Evolutionary conservation across 768 basidiomycete genomes (phyloP), one percentile per base, ranked within the genome.

Genomic region (Phaeolepiota aurea): DNA sequence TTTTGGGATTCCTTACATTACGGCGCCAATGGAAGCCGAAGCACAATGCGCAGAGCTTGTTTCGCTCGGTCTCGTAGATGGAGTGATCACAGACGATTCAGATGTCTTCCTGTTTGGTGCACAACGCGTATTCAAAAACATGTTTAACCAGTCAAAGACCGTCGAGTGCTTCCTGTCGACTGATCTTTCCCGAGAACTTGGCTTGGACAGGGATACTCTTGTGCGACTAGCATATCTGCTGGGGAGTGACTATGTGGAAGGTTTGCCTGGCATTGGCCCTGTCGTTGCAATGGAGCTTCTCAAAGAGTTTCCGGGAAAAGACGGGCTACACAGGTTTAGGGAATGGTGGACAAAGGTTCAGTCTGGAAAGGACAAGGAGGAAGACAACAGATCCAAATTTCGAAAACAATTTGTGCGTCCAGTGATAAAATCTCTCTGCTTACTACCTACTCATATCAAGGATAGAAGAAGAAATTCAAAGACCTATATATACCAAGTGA

Each of bases 61-160:
- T 5, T 66, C 76, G 3, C 71, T 97, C 11, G 78, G 81, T 12
- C 71, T 98, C 20, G 94, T 96, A 25, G 92, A 99, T 48, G 96
- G 96, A 0, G 86, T 99, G 41, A 98, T 99, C 57, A 99, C 96
- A 0, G 96, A 99, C 58, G 96, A 99, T 60, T 96, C 91, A 3
- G 96, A 99, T 54, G 92, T 98, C 37, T 99, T 99, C 63, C 80
- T 99, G 37, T 99, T 99, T 50, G 96, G 96, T 21, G 94, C 90
- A 16, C 63, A 76, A 48, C 82, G 91, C n/a, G 89, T 98, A 14
- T 96, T 87, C 74, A 96, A 94, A 64, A 98, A 99, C 58, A 94
- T 99, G 87, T 99, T 99, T 68, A 97, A 98, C 57, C 94, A 98
- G 61, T 87, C 88, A 36, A 97, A 98, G 69, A 97, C 92, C 3